phyloP scores from a whole-genome alignment of 2,329 filamentous ascomycete species.

The Pseudocercospora cruenta region DNA sequence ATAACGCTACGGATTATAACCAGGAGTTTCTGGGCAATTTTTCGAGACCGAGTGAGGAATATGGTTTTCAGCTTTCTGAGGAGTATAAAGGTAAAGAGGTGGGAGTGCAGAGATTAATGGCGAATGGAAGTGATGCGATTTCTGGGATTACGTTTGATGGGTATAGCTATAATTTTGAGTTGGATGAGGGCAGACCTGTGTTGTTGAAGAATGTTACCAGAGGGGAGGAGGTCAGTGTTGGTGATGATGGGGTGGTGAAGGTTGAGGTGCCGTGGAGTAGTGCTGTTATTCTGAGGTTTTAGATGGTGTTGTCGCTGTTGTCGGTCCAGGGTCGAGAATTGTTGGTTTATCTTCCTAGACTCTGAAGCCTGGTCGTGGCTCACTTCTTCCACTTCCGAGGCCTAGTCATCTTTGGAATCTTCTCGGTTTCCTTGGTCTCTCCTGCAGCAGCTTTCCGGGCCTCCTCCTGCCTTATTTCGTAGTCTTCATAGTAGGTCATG shows the following conservation, averaged over 20 bases:
- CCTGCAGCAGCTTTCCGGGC: no score
- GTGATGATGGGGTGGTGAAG: slow-evolving; percentile 41
- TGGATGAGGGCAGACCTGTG: slow-evolving; percentile 59
- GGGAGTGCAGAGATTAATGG: slow-evolving; percentile 56
- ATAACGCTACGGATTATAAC: slow-evolving; percentile 51
- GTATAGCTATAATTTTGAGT: slow-evolving; percentile 64
- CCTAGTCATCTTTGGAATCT: no score
- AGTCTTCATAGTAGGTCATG: no score
- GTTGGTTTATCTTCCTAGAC: no score
- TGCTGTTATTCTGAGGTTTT: slow-evolving; percentile 33
- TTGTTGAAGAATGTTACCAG: slow-evolving; percentile 59
- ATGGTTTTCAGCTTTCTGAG: slow-evolving; percentile 48
- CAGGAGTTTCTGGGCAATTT: slow-evolving; percentile 49
- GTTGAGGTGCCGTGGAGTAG: slow-evolving; percentile 36
- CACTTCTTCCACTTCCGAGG: no score
- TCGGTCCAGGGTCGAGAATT: no score
- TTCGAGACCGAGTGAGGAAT: slow-evolving; percentile 41
- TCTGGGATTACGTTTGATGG: slow-evolving; percentile 66
- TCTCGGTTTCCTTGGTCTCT: no score
- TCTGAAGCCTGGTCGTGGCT: no score
- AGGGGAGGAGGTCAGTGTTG: slow-evolving; percentile 48
- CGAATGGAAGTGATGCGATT: slow-evolving; percentile 67
- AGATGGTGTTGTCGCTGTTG: background rate
- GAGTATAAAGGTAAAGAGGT: slow-evolving; percentile 30
- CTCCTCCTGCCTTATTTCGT: no score